Evolutionary conservation across 441 rosid genomes (phyloP).

Genomic region (Eutrema salsugineum): DNA sequence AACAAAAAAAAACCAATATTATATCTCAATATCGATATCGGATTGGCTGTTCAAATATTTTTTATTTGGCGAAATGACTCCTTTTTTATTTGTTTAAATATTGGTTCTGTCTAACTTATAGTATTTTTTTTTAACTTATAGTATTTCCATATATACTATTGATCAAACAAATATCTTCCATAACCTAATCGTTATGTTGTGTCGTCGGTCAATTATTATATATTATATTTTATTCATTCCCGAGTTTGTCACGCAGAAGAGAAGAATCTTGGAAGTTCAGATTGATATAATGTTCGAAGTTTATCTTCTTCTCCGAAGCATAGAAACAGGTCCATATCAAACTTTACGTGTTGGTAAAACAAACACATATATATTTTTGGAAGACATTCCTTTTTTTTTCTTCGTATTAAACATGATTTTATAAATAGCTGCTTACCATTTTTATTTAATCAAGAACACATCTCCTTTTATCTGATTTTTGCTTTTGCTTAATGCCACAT

Average conservation of each 20-base stretch:
- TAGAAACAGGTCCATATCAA: not conserved
- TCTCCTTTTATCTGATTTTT: not conserved
- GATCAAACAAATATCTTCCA: not conserved
- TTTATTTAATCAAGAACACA: not conserved
- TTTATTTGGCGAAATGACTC: not conserved
- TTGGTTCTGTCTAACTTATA: not conserved
- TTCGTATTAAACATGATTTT: not conserved
- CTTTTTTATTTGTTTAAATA: not conserved
- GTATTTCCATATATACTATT: not conserved
- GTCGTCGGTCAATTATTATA: not conserved
- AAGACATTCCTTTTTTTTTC: not conserved
- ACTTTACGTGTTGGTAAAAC: slow-evolving; percentile 19
- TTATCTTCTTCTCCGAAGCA: not conserved
- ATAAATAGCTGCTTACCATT: not conserved
- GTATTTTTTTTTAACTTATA: not conserved
- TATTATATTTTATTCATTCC: not conserved
- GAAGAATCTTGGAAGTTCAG: slow-evolving; percentile 8
- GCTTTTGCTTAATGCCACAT: not conserved
- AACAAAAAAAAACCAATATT: not conserved
- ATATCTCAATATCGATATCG: not conserved
- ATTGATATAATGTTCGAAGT: not conserved
- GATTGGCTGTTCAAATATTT: not conserved
- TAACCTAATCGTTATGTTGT: not conserved
- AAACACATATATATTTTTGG: not conserved
- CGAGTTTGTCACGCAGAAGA: not conserved